Base-by-base conservation (phyloP, 2,329 filamentous ascomycete species). In the Xylogone sp. region DNA sequence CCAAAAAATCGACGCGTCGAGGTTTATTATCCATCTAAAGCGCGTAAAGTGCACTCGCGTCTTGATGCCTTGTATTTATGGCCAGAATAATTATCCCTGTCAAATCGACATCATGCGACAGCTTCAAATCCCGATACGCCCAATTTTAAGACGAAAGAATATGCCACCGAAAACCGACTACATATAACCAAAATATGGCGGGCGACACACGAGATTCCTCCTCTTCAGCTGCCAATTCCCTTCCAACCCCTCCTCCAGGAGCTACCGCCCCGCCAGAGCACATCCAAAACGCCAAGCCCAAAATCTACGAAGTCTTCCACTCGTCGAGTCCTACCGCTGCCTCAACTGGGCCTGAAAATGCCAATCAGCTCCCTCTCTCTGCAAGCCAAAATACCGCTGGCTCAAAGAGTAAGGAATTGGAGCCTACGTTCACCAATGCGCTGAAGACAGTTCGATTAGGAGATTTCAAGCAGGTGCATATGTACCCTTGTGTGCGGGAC, bases 401-500 rank as follows among this genome's bases (percentile, higher is more conserved):
- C 7, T 20, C 18, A 42, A 43, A 48, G 3, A 22, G 57, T 8
- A 52, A 53, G 16, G 46, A 56, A 12, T 44, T 57, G 45, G 49
- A 48, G 5, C 75, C 72, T 50, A 80, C 67, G 45, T 61, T 84
- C n/a, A 68, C 69, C 34, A 84, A 90, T 42, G 88, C 82, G 1
- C 74, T 92, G 46, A 79, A 82, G 55, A 81, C 78, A 45, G 84
- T 93, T 55, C 83, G 83, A 55, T 65, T 77, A 39, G 76, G 85
- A 39, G 89, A 93, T 62, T 87, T 92, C 57, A 69, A 82, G 43
- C 81, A 83, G 43, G 75, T 95, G 49, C 86, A 92, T 68, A 86
- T 87, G 68, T 81, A 84, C 52, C 93, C 93, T 0, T 97, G 94
- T 69, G 87, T 90, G 19, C 79, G 92, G 55, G 87, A 96, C 65